Base-by-base conservation (phyloP, 768 basidiomycete genomes). In the Paxillus ammoniavirescens region DNA sequence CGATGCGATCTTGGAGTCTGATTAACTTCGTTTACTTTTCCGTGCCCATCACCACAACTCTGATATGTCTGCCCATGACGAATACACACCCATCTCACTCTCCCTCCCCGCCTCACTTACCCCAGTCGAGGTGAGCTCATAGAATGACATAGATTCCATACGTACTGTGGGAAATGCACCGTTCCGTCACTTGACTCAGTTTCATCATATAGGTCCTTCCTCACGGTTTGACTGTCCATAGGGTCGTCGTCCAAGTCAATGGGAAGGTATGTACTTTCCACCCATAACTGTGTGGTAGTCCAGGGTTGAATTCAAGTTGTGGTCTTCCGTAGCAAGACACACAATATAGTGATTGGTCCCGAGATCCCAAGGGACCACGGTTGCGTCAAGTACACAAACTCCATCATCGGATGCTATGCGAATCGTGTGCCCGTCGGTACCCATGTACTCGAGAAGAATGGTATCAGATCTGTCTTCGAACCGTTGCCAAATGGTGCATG, bases 281-380 rank as follows among this genome's bases (percentile, higher is more conserved):
- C 31, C 49, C 37, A 42, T 49, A 18, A 31, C 40, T 56, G 37
- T 42, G 36, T 9, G 26, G 31, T 12, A 35, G 3, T 31, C 17
- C 45, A 45, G n/a, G n/a, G 35, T n/a, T 40, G 31, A 49, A 56
- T 26, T 26, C 23, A 26, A 26, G 23, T 26, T 26, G 37, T 30
- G 15, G 15, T 41, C n/a, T 6, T 2, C 37, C 30, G 41, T 21
- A 50, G 50, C 6, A 59, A 88, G 86, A 87, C 84, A 7, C 86
- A 90, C 69, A 89, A 90, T 67, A 78, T 91, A 52, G 81, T 91
- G 41, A 77, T 89, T 59, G 89, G 87, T 15, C 88, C 89, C 37
- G 83, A 88, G 71, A 68, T 73, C 42, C 82, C 86, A 47, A 62
- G 75, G 56, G 81, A 75, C 55, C 86, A 89, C 65, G 65, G 73